Conservation (phyloP, 2,329 filamentous ascomycete species). For the Sarocladium kiliense region DNA sequence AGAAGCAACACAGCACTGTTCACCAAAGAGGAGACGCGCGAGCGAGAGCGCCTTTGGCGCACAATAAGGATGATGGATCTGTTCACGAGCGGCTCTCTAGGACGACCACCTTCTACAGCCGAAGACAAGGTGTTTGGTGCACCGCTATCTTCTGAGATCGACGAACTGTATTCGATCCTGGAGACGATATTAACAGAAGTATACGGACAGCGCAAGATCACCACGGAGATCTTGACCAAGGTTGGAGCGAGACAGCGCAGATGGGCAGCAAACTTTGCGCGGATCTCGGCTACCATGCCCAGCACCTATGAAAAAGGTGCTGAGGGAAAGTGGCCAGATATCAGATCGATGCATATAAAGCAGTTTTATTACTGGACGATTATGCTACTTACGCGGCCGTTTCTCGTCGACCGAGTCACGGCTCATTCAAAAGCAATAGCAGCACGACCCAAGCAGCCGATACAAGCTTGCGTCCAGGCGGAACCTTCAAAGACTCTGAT, state of each 20-base stretch:
- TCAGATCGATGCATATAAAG: conserved; percentile 23
- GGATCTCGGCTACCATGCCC: conserved; percentile 18
- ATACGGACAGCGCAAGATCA: conserved; percentile 27
- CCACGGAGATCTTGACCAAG: conserved; percentile 14
- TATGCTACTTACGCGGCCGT: conserved; percentile 30
- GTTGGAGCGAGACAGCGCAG: conserved; percentile 22
- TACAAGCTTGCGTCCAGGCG: background rate
- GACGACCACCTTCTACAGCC: conserved; percentile 12
- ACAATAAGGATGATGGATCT: conserved; percentile 20
- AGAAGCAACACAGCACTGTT: conserved; percentile 23
- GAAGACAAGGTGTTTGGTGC: conserved; percentile 10
- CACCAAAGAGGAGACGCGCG: conserved; percentile 16
- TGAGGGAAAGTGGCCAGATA: conserved; percentile 12
- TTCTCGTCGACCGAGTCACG: conserved; percentile 22
- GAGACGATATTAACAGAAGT: conserved; percentile 29
- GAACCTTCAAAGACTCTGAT: conserved; percentile 17
- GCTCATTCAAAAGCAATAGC: background rate
- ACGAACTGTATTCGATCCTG: conserved; percentile 30
- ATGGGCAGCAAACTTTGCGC: conserved; percentile 22
- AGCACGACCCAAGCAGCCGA: conserved; percentile 13
- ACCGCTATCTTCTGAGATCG: conserved; percentile 20
- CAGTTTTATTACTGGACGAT: conserved; percentile 33
- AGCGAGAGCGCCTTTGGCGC: conserved; percentile 23
- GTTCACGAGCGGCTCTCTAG: conserved; percentile 20
- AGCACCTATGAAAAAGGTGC: background rate